These are phyloP conservation scores for Phytopythium cucurbitacearum DNA, from an alignment of 352 stramenopile species.

Conservation along the genomic window DNA sequence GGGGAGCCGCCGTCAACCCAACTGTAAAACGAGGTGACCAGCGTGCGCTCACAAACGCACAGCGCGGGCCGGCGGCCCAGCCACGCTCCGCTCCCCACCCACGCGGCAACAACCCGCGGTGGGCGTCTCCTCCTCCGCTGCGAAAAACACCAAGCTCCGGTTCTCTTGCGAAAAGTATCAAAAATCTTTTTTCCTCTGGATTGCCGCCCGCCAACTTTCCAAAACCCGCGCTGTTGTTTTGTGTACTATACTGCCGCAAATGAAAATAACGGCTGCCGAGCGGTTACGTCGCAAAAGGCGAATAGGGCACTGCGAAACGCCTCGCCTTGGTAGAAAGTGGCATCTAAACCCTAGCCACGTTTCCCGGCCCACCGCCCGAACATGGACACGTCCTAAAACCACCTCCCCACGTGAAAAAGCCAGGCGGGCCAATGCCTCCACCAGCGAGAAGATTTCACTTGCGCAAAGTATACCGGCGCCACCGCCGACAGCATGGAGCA, in stretches of 20 bases:
- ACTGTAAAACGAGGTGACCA: neutral
- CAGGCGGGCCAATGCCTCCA: neutral
- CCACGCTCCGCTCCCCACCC: neutral
- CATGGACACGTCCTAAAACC: slow-evolving; percentile 1
- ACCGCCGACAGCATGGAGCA: neutral
- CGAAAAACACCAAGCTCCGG: too few species aligned
- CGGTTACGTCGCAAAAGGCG: too few species aligned
- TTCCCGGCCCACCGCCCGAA: neutral
- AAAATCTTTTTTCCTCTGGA: too few species aligned
- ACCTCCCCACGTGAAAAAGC: neutral
- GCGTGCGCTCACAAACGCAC: too few species aligned
- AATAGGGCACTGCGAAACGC: too few species aligned
- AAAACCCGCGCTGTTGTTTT: too few species aligned
- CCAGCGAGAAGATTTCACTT: neutral
- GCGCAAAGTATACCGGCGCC: neutral
- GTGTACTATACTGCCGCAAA: too few species aligned
- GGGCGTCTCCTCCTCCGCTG: too few species aligned
- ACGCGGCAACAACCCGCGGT: too few species aligned
- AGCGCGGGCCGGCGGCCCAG: neutral
- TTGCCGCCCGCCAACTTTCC: too few species aligned
- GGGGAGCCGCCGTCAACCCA: neutral
- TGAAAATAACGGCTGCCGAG: too few species aligned
- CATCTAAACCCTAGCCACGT: neutral
- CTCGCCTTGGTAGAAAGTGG: neutral
- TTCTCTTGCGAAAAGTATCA: too few species aligned